Evolutionary conservation across 202 grass and related monocot species (phyloP), one percentile per base, ranked within the genome.

Genomic region (Setaria viridis): DNA sequence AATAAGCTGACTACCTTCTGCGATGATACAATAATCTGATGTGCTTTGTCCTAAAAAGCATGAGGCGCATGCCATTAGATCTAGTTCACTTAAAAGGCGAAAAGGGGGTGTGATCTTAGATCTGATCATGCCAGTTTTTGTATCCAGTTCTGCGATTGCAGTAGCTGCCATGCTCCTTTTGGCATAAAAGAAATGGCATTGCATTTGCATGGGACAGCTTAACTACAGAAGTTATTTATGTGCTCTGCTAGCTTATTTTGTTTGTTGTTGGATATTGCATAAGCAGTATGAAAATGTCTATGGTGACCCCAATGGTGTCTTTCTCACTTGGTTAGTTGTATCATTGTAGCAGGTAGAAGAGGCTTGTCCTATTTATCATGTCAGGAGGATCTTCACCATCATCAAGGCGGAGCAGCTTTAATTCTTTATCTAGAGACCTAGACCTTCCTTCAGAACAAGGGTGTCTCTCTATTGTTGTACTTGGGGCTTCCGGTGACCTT

Each of bases 401-500:
- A 45, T 94, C 89, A 37, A 94, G 89, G 69, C 87, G 81, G 73
- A 91, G 72, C 74, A 93, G 87, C 80, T 94, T 79, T 71, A 93
- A 93, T 84, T 91, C 94, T 49, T 91, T 97, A 70, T 86, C 91
- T 39, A 99, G 85, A 77, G 93, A 94, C 33, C 74, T 88, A 37
- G 89, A 85, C 54, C 88, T 93, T 84, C 62, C 90, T 74, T 33
- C 66, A 45, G 94, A 93, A 59, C 78, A 85, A 79, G 94, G 92
- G 9, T 97, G 77, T 47, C 94, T 99, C 76, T 94, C 97, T 4
- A 93, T 99, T 80, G 51, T 99, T 71, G 97, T 99, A 58, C 97
- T 99, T 62, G 97, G 97, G 62, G 97, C 97, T 86, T 99, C 97
- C 34, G 97, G 97, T 76, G 97, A 99, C 81, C 92, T 99, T 82